Evolutionary conservation across 495 filamentous ascomycete species (phyloP).

Genomic region (Penicillium coffeae): DNA sequence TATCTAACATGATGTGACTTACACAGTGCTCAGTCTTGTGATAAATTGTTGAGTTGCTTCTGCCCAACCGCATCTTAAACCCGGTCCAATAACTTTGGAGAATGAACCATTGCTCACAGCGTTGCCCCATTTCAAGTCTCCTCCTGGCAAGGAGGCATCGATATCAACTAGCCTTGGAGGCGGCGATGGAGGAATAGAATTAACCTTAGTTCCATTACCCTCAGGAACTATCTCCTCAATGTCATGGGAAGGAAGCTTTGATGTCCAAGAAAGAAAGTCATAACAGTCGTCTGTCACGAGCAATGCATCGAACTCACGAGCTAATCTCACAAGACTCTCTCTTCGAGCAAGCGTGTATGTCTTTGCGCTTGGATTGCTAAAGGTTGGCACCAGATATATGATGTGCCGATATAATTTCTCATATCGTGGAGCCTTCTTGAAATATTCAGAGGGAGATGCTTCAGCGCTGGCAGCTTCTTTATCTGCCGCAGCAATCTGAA

Average conservation of each 20-base stretch:
- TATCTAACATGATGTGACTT: too few species aligned
- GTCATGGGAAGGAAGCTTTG: background rate
- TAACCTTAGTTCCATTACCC: too few species aligned
- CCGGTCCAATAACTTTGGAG: constrained; percentile 65
- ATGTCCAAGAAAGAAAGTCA: constrained; percentile 62
- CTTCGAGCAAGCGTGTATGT: constrained; percentile 55
- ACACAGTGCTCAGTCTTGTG: too few species aligned
- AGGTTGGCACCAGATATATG: constrained; percentile 69
- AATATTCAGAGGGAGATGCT: background rate
- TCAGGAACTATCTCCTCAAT: too few species aligned
- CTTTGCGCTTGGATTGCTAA: constrained; percentile 62
- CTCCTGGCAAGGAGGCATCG: constrained; percentile 47
- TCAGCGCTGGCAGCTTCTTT: too few species aligned
- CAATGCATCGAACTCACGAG: constrained; percentile 60
- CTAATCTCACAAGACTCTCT: constrained; percentile 51
- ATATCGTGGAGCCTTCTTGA: constrained; percentile 29
- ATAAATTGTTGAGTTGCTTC: constrained; percentile 58
- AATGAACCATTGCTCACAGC: constrained; percentile 69
- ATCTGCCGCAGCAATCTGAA: too few species aligned
- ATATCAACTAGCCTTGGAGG: constrained; percentile 66
- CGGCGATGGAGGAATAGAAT: too few species aligned
- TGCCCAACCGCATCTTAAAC: constrained; percentile 66
- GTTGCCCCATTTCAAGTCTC: constrained; percentile 54
- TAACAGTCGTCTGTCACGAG: constrained; percentile 74
- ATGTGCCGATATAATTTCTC: constrained; percentile 64